Base-by-base conservation (phyloP, 495 filamentous ascomycete genomes). In the Pyronema domesticum region DNA sequence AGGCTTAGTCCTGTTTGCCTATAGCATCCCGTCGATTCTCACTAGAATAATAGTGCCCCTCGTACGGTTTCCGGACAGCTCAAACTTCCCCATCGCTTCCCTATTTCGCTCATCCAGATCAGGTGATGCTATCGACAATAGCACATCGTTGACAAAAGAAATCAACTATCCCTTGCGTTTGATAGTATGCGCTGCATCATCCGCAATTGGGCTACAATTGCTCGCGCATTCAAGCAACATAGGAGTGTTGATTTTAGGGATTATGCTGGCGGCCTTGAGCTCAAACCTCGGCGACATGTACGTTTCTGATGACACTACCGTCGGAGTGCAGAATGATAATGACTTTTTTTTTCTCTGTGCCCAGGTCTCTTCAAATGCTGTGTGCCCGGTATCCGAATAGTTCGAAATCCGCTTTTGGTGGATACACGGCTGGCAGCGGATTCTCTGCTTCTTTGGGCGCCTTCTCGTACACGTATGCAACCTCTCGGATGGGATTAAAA, bases 271-370 rank as follows among this genome's bases (percentile, higher is more conserved):
- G 3, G 56, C 58, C 23, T 51, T 62, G 36, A 62, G 55, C 14
- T 57, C 48, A 9, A 60, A 60, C 55, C 44, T 62, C 9, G 60
- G 60, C 36, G 58, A 60, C 49, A 60, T 58, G 58, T 60, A 34
- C 13, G 54, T 49, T 30, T 37, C 45, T 30, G 10, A 23, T 47
- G 3, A 7, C 17, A 19, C 9, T 47, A 19, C 17, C 45, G 10
- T 39, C 37, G 8, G 7, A 3, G 11, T 30, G 36, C 33, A 42
- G 15, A 17, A 9, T 8, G 14, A 35, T 53, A 15, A 39, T 51
- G 10, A 50, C 4, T 30, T 13, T 19, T 8, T 10, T 14, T 30
- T 5, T 30, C 23, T 1, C 23, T 30, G 43, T 13, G 23, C 6
- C 10, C n/a, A 58, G 56, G 58, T 58, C 60, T 10, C 51, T 62